phyloP scores from a whole-genome alignment of 148 eudicot species.

The Dianthus caryophyllus region DNA sequence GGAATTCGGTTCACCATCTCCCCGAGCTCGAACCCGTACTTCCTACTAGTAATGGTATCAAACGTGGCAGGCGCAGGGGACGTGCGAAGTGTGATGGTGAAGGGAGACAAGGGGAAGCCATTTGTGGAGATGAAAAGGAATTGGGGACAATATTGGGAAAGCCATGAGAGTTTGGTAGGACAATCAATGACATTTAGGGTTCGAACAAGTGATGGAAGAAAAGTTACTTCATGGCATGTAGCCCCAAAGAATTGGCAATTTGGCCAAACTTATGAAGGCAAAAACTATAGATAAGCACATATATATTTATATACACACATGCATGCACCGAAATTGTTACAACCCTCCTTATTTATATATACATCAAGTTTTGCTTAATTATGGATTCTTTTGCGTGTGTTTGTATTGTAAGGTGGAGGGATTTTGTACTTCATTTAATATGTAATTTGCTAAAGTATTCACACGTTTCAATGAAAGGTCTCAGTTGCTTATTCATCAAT shows the following conservation, averaged over 20 bases:
- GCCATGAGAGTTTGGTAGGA: constrained; percentile 35
- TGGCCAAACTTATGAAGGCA: constrained; percentile 62
- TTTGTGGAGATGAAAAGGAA: constrained; percentile 52
- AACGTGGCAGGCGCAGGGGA: constrained; percentile 85
- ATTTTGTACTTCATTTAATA: too few species aligned
- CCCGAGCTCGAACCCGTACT: constrained; percentile 42
- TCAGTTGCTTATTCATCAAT: too few species aligned
- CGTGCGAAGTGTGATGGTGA: constrained; percentile 39
- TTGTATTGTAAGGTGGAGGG: too few species aligned
- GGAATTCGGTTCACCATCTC: constrained; percentile 66
- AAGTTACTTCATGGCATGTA: constrained; percentile 41
- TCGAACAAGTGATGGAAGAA: constrained; percentile 42
- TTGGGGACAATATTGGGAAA: constrained; percentile 73
- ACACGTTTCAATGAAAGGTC: too few species aligned
- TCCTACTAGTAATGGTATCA: constrained; percentile 43
- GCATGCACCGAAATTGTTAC: too few species aligned
- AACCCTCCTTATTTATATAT: too few species aligned
- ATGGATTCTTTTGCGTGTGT: too few species aligned
- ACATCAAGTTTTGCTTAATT: too few species aligned
- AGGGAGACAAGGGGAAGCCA: constrained; percentile 35
- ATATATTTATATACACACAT: too few species aligned
- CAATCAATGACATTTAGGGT: constrained; percentile 50
- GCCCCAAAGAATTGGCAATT: constrained; percentile 50
- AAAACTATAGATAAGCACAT: constrained; percentile 41
- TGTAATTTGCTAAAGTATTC: too few species aligned